Evolutionary conservation across 2,329 filamentous ascomycete species (phyloP), one percentile per base, ranked within the genome.

Genomic region (Colletotrichum theobromicola): DNA sequence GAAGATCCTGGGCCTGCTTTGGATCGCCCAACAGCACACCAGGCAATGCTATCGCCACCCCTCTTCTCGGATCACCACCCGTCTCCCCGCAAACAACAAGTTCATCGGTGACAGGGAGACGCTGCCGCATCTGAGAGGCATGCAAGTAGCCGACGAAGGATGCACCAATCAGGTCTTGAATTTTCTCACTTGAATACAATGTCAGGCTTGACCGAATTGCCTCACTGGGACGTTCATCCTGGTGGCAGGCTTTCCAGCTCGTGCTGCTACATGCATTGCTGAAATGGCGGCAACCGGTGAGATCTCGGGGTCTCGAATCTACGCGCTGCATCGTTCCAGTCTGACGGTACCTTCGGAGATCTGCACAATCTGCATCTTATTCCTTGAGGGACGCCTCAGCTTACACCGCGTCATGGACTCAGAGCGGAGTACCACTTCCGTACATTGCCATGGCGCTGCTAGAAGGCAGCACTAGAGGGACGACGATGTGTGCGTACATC

Each of bases 271-370:
- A 70, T 65, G 60, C 35, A 35, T 60, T 32, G 18, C 26, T 28
- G 24, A 42, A 30, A 63, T 55, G 34, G 55, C 37, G 55, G 62
- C 57, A 55, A 57, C 35, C 24, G 30, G 46, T 58, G 26, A 74
- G 50, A 67, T 63, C 26, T 67, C 37, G 61, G 37, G 55, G 42
- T 57, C 24, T 32, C 32, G 21, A 65, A 72, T 46, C 68, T 71
- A 57, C 28, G 34, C 72, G 63, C 69, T 32, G 63, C 63, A 75
- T 75, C 46, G 72, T 75, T 72, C 72, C 68, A 67, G 57, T 67
- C 62, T 53, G 46, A 66, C 64, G 72, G 68, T 67, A 72, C 28
- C n/a, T 67, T 35, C 16, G 46, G 10, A 21, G 72, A 64, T 72
- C 46, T 72, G 53, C 68, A 67, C 32, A 63, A 35, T 5, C 34